A percentile compares a stretch with the other conserved stretches of the same genome.
phyloP scores from a whole-genome alignment of 352 stramenopile species.

The Phytophthora sp. region DNA sequence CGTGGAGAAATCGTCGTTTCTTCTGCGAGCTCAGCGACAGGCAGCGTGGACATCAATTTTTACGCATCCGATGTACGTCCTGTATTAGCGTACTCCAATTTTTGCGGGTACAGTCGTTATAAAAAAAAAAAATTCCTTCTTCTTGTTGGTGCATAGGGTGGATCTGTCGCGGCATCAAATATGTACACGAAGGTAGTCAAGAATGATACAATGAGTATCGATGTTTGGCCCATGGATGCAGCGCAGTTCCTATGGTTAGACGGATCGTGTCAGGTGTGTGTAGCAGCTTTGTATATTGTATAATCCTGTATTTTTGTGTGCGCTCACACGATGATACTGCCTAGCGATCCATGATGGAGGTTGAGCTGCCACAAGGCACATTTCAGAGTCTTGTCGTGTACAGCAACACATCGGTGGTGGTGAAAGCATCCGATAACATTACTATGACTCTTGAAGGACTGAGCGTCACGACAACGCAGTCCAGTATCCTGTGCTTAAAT shows the following conservation, averaged over 20 bases:
- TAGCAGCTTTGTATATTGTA: not conserved
- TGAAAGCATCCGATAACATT: conserved; percentile 45
- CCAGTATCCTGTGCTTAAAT: conserved; percentile 56
- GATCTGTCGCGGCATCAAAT: conserved; percentile 6
- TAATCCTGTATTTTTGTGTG: not conserved
- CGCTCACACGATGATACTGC: not conserved
- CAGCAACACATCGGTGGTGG: conserved; percentile 60
- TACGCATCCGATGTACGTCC: conserved; percentile 51
- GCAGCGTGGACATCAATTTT: conserved; percentile 44
- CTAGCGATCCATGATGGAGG: conserved; percentile 51
- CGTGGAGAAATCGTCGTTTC: conserved; percentile 46
- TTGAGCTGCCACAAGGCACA: conserved; percentile 42
- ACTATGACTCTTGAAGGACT: conserved; percentile 43
- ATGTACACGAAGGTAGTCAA: conserved; percentile 42
- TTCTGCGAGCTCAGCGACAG: conserved; percentile 20
- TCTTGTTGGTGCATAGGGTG: too few relatives aligned
- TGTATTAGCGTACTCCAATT: not conserved
- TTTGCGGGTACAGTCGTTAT: too few relatives aligned
- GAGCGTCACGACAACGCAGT: conserved; percentile 46
- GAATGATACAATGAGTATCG: conserved; percentile 36
- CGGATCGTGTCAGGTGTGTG: conserved; percentile 65
- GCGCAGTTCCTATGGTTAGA: conserved; percentile 74
- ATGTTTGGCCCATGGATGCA: conserved; percentile 36
- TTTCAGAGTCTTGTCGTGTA: conserved; percentile 40
- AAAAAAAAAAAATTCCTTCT: too few relatives aligned